Conservation (phyloP, 495 filamentous ascomycete genomes). For the Xylaria scruposa region DNA sequence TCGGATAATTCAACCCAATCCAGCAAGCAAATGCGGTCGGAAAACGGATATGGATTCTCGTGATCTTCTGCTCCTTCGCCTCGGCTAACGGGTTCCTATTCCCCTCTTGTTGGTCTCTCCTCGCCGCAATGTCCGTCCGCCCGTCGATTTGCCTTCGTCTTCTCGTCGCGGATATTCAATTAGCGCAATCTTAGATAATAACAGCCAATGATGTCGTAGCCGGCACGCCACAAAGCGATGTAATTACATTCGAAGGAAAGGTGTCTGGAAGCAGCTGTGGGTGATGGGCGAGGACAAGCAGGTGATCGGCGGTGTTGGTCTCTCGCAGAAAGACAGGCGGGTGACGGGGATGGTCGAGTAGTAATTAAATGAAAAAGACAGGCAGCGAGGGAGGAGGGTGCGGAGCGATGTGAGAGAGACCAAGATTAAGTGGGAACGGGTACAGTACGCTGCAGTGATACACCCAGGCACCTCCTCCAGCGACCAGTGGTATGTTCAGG, state of each 20-base stretch:
- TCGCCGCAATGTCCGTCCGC: not conserved
- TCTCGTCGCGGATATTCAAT: not conserved
- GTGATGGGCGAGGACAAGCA: slow-evolving; percentile 13
- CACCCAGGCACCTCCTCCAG: slow-evolving; percentile 5
- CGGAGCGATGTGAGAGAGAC: slow-evolving; percentile 31
- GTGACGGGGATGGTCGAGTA: slow-evolving; percentile 27
- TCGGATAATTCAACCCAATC: not conserved
- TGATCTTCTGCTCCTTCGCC: not conserved
- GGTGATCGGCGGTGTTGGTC: slow-evolving; percentile 23
- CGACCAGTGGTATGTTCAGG: slow-evolving; percentile 5
- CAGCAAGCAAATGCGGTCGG: not conserved
- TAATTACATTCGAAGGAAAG: slow-evolving; percentile 17
- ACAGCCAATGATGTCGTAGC: slow-evolving; percentile 16
- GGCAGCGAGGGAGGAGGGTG: slow-evolving; percentile 24
- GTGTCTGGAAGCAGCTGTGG: slow-evolving; percentile 12
- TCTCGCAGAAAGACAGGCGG: slow-evolving; percentile 29
- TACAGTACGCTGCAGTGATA: slow-evolving; percentile 9
- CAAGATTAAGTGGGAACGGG: slow-evolving; percentile 27
- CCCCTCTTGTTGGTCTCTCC: not conserved
- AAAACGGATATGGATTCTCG: not conserved
- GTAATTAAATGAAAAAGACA: slow-evolving; percentile 27
- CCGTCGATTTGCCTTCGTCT: not conserved
- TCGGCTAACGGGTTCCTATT: not conserved
- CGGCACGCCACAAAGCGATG: slow-evolving; percentile 20
- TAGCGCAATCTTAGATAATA: slow-evolving; percentile 10